These are phyloP conservation scores for Xylariaceae sp. DNA, from an alignment of 2,329 filamentous ascomycete species.

Conservation along the genomic window DNA sequence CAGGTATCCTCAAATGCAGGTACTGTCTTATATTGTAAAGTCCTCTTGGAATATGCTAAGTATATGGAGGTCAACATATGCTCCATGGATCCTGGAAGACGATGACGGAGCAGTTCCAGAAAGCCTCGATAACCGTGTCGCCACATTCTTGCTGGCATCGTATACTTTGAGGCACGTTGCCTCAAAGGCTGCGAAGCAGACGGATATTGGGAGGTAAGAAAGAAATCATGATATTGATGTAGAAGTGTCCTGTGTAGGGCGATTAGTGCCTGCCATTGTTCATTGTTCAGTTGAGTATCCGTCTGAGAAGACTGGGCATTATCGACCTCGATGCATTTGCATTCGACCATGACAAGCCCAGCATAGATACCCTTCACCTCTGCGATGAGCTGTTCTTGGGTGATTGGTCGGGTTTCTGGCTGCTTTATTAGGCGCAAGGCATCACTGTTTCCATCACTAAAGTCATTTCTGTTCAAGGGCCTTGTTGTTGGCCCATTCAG, in stretches of 20 bases:
- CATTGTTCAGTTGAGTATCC: conserved; percentile 45
- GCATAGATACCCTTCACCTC: conserved; percentile 82
- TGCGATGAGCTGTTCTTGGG: conserved; percentile 69
- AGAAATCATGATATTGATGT: conserved; percentile 79
- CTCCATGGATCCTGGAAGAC: conserved; percentile 71
- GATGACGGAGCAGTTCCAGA: conserved; percentile 68
- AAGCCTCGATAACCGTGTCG: conserved; percentile 83
- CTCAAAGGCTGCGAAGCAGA: conserved; percentile 64
- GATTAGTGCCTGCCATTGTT: conserved; percentile 81
- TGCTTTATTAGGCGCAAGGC: conserved; percentile 17
- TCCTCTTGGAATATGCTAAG: conserved; percentile 92
- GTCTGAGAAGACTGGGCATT: conserved; percentile 49
- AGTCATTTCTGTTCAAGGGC: neutral
- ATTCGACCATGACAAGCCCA: conserved; percentile 78
- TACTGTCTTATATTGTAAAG: conserved; percentile 78
- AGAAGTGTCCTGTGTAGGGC: conserved; percentile 74
- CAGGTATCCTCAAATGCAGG: conserved; percentile 79
- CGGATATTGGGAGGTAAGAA: conserved; percentile 81
- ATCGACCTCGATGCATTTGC: conserved; percentile 79
- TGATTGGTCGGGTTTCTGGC: conserved; percentile 52
- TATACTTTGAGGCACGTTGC: conserved; percentile 70
- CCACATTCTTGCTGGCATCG: conserved; percentile 93
- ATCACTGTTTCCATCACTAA: neutral
- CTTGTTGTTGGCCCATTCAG: neutral
- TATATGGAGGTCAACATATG: conserved; percentile 37